Conservation (phyloP, 129 eudicot species). For the carrot (Daucus carota) region DNA sequence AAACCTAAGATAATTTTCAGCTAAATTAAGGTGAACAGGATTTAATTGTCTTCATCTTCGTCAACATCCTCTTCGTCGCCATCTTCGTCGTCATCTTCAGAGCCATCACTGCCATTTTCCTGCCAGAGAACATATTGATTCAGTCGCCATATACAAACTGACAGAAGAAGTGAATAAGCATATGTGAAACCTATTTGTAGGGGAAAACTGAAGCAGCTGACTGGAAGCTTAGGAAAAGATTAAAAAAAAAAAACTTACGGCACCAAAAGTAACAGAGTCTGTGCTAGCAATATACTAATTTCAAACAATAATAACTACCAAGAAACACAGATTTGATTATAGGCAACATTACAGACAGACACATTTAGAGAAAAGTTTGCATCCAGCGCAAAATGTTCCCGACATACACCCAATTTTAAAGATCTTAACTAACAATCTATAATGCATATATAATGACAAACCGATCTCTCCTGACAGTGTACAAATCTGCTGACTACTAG, state of each 20-base stretch:
- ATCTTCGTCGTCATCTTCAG: conserved; percentile 12
- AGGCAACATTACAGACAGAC: background rate
- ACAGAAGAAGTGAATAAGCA: background rate
- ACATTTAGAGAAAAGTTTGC: background rate
- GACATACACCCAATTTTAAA: background rate
- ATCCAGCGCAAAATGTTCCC: background rate
- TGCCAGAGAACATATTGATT: background rate
- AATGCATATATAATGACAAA: background rate
- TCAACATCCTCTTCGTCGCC: background rate
- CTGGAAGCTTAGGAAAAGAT: too few species aligned
- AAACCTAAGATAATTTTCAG: background rate
- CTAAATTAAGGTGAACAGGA: background rate
- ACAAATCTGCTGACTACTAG: background rate
- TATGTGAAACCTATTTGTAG: background rate
- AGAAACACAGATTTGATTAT: too few species aligned
- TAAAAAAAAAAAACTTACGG: too few species aligned
- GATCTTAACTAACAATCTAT: background rate
- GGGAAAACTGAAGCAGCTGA: background rate
- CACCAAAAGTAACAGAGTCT: background rate
- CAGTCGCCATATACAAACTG: background rate
- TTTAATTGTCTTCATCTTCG: conserved; percentile 12
- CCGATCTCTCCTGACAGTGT: background rate
- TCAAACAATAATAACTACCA: background rate
- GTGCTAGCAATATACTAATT: background rate
- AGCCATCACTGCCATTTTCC: conserved; percentile 1